Base-by-base conservation (phyloP, 352 stramenopile genomes). In the Thalassiosira hispida region DNA sequence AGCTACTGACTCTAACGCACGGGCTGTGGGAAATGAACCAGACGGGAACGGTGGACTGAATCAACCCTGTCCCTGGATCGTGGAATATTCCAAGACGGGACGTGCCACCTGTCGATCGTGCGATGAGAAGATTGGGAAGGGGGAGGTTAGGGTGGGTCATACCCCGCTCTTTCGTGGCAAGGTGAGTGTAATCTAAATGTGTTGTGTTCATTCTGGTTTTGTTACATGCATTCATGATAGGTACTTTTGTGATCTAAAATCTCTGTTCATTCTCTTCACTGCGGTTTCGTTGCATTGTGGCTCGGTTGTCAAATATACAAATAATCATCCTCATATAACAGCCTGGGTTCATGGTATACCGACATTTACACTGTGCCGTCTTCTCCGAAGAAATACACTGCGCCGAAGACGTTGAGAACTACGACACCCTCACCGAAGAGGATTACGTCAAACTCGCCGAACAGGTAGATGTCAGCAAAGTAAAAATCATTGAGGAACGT, bases 111-210 rank as follows among this genome's bases (percentile, higher is more conserved):
- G 90, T 56, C 68, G 80, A 12, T 68, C 86, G 20, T 94, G 90
- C 69, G 90, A 94, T 71, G 72, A 84, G 56, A 67, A 44, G 11
- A 93, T 94, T 67, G 25, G 22, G 5, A 93, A 92, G 56, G 72
- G 72, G 22, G 63, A 69, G 0, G 9, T 93, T 1, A 80, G 88
- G 16, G 59, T 93, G 25, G 84, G 84, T 0, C 79, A 91, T 55
- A 57, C 62, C 11, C 90, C 90, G 11, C 67, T 93, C 0, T 94
- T 94, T 84, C 79, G 90, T 18, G 90, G 90, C 25, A 92, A 93
- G 77, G 77, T 84, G 29, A 70, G 69, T 61, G 5, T 38, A 6
- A 27, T 18, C 6, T n/a, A 20, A 18, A 7, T 5, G 3, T 33
- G 18, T 35, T 25, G 6, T 23, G 16, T 31, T 61, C 23, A 16